Base-by-base conservation (phyloP, 768 basidiomycete species). In the Daedaleopsis nitida region DNA sequence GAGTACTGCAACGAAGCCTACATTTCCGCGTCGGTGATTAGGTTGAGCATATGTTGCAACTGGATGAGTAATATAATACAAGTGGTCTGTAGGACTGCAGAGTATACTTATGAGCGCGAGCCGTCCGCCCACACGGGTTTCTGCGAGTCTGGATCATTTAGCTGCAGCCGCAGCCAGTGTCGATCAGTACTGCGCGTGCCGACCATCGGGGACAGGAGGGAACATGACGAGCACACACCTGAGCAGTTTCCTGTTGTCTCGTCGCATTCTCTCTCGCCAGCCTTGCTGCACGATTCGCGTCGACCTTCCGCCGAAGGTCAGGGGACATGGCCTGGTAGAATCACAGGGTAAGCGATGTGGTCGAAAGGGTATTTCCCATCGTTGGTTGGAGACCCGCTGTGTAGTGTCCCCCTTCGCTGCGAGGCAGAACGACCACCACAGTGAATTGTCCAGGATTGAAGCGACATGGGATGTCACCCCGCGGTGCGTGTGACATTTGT, bases 101-200 rank as follows among this genome's bases (percentile, higher is more conserved):
- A 7, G 7, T 3, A 32, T 32, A 17, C 56, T 52, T 54, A 64
- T 61, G 65, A 64, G 32, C 50, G 60, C 42, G 60, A 58, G 12
- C 61, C 23, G 57, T 72, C 70, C 21, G 74, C 75, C 76, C 76
- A 77, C 2, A 75, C 66, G 37, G 76, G 76, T 55, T 76, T 76
- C 62, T 71, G 66, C 13, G 74, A 65, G 51, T 77, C 75, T 1
- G 76, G 75, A 51, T 77, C 72, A 47, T 65, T 68, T 24, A 68
- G 53, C 75, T 76, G 37, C 32, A 5, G 38, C n/a, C 17, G 35
- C 23, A 35, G 32, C 8, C 8, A 47, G 2, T 39, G 27, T 24
- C 19, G n/a, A 65, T 58, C 42, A 56, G 45, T 39, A 13, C 51
- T 34, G 51, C 51, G 51, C 51, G 37, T 12, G 51, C 51, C 34